Percentiles rank a stretch among this genome's conserved stretches.
Evolutionary conservation across 2,329 filamentous ascomycete genomes (phyloP).

Genomic region (Didymella sp.): DNA sequence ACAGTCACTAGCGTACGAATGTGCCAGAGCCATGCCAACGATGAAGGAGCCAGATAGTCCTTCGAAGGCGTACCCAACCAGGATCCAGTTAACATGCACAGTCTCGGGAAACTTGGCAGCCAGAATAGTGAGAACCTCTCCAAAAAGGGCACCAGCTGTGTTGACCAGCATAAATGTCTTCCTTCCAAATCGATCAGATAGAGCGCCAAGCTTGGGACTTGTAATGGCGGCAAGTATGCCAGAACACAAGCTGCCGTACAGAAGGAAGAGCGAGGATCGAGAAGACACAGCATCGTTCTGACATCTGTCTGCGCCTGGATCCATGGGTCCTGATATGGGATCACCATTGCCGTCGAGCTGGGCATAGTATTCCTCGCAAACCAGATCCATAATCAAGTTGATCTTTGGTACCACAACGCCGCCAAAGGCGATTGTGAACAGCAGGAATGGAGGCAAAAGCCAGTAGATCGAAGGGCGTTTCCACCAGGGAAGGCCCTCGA

Average conservation of each 20-base stretch:
- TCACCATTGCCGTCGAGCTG: conserved; percentile 53
- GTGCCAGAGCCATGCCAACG: conserved; percentile 75
- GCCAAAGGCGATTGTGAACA: conserved; percentile 87
- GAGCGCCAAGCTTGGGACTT: conserved; percentile 79
- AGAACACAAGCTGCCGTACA: conserved; percentile 75
- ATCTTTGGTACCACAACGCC: conserved; percentile 85
- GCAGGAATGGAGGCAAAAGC: conserved; percentile 78
- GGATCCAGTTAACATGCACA: conserved; percentile 78
- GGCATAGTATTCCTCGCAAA: conserved; percentile 83
- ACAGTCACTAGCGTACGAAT: conserved; percentile 91
- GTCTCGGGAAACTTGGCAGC: conserved; percentile 76
- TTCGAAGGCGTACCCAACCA: conserved; percentile 79
- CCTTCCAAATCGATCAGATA: conserved; percentile 88
- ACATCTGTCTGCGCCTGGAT: conserved; percentile 68
- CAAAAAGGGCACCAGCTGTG: conserved; percentile 74
- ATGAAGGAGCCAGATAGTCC: conserved; percentile 90
- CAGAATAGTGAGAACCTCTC: conserved; percentile 78
- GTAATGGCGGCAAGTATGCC: conserved; percentile 81
- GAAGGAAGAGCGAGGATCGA: conserved; percentile 76
- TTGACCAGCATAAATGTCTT: conserved; percentile 75
- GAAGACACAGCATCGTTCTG: conserved; percentile 79
- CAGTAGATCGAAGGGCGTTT: conserved; percentile 71
- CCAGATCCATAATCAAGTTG: conserved; percentile 82
- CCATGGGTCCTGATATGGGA: conserved; percentile 48
- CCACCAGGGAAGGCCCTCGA: conserved; percentile 56